These are phyloP conservation scores for Vinca major DNA, from an alignment of 305 asterid species.

Conservation along the genomic window DNA sequence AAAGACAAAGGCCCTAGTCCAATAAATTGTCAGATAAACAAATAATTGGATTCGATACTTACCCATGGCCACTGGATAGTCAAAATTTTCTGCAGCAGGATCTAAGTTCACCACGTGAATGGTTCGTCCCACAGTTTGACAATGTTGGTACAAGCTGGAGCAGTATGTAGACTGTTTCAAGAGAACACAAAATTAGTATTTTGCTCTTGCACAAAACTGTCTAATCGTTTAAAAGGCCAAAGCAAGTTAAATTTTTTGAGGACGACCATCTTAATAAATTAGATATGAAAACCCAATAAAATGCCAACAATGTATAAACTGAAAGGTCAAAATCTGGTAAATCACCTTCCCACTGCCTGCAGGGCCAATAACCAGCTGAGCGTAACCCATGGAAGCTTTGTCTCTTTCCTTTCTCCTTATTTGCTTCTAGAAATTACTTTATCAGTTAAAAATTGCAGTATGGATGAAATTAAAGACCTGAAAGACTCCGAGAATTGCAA, in stretches of 20 bases:
- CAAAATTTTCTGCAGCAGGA: conserved; percentile 92
- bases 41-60: conserved; percentile 18
- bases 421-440: conserved; percentile 13
- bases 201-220: neutral
- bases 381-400: conserved; percentile 66
- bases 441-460: conserved; percentile 27
- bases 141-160: conserved; percentile 70
- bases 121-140: conserved; percentile 64
- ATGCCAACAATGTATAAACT: neutral
- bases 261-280: neutral
- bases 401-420: conserved; percentile 20
- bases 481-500: conserved; percentile 53
- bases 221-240: neutral
- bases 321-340: neutral
- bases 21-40: neutral
- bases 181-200: conserved; percentile 7
- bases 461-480: conserved; percentile 31
- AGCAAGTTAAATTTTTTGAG: neutral
- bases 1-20: neutral
- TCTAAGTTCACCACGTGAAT: conserved; percentile 80
- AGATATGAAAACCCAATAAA: neutral
- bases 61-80: conserved; percentile 96
- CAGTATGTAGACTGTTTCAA: conserved; percentile 80
- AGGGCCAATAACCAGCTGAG: conserved; percentile 92
- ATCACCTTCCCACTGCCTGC: conserved; percentile 97